Percentiles rank a stretch among this genome's conserved stretches.
These are phyloP conservation scores for Ophiognomonia clavigignenti-juglandacearum DNA, from an alignment of 2,329 filamentous ascomycete species.

Conservation along the genomic window DNA sequence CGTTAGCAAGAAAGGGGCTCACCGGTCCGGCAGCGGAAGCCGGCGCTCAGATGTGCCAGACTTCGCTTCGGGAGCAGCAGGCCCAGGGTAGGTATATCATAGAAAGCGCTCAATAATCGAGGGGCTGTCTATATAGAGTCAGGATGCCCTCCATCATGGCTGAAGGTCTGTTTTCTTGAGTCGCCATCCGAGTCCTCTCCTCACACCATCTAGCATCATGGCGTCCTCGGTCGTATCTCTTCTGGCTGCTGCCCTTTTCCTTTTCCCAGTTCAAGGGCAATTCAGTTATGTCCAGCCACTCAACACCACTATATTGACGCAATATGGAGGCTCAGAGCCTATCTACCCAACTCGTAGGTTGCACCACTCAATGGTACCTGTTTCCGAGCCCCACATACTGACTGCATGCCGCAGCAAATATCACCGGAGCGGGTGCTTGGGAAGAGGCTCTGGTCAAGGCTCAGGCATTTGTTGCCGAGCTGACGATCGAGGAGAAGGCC, in stretches of 20 bases:
- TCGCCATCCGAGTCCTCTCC: too few species aligned
- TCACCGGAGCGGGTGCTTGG: slow-evolving; percentile 30
- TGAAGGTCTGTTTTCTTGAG: too few species aligned
- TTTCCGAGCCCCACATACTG: not conserved
- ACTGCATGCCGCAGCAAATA: slow-evolving; percentile 24
- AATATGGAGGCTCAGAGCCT: slow-evolving; percentile 33
- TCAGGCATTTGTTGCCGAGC: slow-evolving; percentile 51
- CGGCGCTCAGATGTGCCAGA: too few species aligned
- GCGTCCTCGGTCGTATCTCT: slow-evolving; percentile 8
- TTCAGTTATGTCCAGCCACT: slow-evolving; percentile 36
- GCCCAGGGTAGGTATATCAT: too few species aligned
- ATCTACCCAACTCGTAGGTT: slow-evolving; percentile 33
- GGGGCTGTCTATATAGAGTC: too few species aligned
- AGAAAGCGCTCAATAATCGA: too few species aligned
- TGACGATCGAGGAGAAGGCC: slow-evolving; percentile 61
- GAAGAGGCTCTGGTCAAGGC: slow-evolving; percentile 32
- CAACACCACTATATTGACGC: slow-evolving; percentile 35
- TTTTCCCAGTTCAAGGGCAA: slow-evolving; percentile 18
- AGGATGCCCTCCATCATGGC: too few species aligned
- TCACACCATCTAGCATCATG: not conserved
- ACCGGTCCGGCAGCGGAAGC: too few species aligned
- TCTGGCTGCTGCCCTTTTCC: slow-evolving; percentile 10
- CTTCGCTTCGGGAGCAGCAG: too few species aligned
- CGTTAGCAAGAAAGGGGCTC: too few species aligned
- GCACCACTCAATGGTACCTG: slow-evolving; percentile 2